Evolutionary conservation across 2,329 filamentous ascomycete genomes (phyloP).

Genomic region (Xylariaceae sp.): DNA sequence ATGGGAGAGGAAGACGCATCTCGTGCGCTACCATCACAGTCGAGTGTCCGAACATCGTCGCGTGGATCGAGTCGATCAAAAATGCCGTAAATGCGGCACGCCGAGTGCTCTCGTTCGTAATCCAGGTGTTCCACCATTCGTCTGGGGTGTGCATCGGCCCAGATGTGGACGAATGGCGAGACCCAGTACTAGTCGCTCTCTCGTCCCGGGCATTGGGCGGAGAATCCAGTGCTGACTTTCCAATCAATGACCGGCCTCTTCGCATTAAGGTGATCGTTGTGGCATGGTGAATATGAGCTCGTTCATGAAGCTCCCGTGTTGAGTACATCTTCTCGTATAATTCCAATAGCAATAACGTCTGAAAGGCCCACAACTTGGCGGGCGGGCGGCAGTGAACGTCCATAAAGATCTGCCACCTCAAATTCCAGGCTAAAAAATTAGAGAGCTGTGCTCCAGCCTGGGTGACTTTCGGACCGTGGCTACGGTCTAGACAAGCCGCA

Average conservation of each 20-base stretch:
- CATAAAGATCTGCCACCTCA: slow-evolving; percentile 97
- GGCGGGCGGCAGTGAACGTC: slow-evolving; percentile 88
- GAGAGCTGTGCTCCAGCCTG: slow-evolving; percentile 81
- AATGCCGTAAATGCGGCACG: slow-evolving; percentile 93
- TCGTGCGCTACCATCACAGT: slow-evolving; percentile 97
- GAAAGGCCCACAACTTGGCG: slow-evolving; percentile 95
- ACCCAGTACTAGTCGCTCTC: slow-evolving; percentile 54
- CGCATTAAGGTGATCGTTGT: slow-evolving; percentile 96
- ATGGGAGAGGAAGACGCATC: slow-evolving; percentile 87
- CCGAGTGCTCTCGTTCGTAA: slow-evolving; percentile 88
- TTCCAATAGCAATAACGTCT: slow-evolving; percentile 85
- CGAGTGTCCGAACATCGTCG: slow-evolving; percentile 97
- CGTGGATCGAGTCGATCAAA: slow-evolving; percentile 92
- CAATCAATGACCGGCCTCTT: slow-evolving; percentile 87
- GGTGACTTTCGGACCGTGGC: slow-evolving; percentile 74
- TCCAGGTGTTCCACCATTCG: slow-evolving; percentile 96
- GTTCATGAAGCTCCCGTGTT: slow-evolving; percentile 86
- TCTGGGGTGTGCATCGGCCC: slow-evolving; percentile 73
- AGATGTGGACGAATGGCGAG: slow-evolving; percentile 66
- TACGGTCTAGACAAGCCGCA: slow-evolving; percentile 85
- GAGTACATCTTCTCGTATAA: slow-evolving; percentile 99
- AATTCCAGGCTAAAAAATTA: slow-evolving; percentile 88
- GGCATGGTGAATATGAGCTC: slow-evolving; percentile 95
- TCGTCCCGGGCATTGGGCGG: slow-evolving; percentile 75
- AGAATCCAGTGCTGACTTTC: slow-evolving; percentile 82